phyloP scores from a whole-genome alignment of 169 alveolate species.

The Babesia divergens region DNA sequence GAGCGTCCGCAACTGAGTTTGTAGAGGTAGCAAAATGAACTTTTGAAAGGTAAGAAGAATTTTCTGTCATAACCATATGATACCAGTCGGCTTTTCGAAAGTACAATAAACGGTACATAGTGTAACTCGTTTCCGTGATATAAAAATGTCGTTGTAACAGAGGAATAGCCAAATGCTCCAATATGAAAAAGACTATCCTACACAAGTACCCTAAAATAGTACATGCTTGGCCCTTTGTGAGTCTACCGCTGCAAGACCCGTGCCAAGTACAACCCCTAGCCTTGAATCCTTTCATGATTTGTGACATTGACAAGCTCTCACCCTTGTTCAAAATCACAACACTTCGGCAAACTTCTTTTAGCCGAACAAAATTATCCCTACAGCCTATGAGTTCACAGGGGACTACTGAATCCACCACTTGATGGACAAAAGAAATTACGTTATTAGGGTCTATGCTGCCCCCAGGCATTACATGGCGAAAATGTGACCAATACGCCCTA shows the following conservation, averaged over 20 bases:
- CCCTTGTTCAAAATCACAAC: constrained; percentile 55
- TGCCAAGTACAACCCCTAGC: constrained; percentile 45
- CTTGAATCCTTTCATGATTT: constrained; percentile 46
- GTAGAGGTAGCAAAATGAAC: neutral
- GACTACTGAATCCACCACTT: constrained; percentile 5
- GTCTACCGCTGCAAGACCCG: neutral
- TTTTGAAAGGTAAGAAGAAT: constrained; percentile 1
- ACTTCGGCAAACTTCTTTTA: constrained; percentile 29
- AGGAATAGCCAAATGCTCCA: constrained; percentile 53
- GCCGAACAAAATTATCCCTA: constrained; percentile 3
- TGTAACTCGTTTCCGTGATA: constrained; percentile 41
- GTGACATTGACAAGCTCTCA: constrained; percentile 48
- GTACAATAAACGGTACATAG: constrained; percentile 46
- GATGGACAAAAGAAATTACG: neutral
- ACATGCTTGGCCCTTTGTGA: constrained; percentile 31
- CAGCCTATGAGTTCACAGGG: constrained; percentile 41
- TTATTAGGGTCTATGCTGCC: constrained; percentile 1
- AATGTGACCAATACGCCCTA: constrained; percentile 10
- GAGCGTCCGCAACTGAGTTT: neutral
- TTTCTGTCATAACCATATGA: constrained; percentile 36
- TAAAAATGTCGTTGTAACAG: constrained; percentile 41
- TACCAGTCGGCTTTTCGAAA: constrained; percentile 44
- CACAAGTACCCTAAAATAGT: constrained; percentile 52
- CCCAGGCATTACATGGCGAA: neutral
- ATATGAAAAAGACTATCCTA: constrained; percentile 36